These are phyloP conservation scores for Malus hybrid DNA, from an alignment of 331 rosid genomes.

Conservation along the genomic window DNA sequence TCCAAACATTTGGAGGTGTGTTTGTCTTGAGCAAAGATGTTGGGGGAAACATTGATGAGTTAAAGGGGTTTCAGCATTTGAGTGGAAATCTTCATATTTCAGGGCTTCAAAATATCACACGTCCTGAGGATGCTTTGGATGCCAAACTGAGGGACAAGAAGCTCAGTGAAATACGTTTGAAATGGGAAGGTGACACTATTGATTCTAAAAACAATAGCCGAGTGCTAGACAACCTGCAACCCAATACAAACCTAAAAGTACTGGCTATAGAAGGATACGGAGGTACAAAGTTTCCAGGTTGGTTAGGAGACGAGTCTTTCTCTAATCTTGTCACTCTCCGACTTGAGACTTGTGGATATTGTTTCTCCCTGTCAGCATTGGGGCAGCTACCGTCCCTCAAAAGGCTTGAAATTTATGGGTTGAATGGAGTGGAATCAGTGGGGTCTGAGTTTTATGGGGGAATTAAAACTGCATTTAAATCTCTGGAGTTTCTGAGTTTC, in stretches of 20 bases:
- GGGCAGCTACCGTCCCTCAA: constrained; percentile 7
- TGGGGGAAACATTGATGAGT: neutral
- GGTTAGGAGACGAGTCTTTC: neutral
- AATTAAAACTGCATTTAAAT: neutral
- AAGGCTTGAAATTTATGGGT: neutral
- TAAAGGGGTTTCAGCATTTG: neutral
- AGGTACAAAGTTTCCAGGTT: neutral
- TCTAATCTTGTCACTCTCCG: neutral
- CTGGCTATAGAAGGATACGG: neutral
- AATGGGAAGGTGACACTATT: constrained; percentile 4
- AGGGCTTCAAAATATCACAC: constrained; percentile 3
- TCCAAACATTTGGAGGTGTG: neutral
- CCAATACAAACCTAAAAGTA: constrained; percentile 11
- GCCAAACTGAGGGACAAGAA: constrained; percentile 19
- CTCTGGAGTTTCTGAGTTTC: neutral
- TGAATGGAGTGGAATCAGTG: neutral
- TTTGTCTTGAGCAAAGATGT: neutral
- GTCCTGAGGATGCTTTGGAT: constrained; percentile 8
- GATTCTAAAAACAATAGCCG: neutral
- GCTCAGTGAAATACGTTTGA: constrained; percentile 11
- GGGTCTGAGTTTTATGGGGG: neutral
- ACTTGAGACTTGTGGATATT: neutral
- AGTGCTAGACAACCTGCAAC: constrained; percentile 16
- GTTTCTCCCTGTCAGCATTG: constrained; percentile 3
- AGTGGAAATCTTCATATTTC: constrained; percentile 10